Percentiles rank a stretch among this genome's conserved stretches.
These are phyloP conservation scores for Trichoderma endophyticum DNA, from an alignment of 2,329 filamentous ascomycete genomes.

Conservation along the genomic window DNA sequence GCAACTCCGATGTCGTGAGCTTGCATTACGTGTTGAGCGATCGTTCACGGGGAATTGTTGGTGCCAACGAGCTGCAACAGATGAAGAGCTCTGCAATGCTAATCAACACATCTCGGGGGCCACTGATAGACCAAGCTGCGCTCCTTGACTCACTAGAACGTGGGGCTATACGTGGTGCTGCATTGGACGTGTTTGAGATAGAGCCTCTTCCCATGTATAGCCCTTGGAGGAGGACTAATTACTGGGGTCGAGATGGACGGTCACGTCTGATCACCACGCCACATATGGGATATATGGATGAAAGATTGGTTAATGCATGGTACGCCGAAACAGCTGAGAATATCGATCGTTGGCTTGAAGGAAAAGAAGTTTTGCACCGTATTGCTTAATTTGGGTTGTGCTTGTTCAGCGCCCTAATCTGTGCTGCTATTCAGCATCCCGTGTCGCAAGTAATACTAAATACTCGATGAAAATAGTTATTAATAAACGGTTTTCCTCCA, in stretches of 20 bases:
- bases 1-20: conserved; percentile 35
- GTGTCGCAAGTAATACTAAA: not conserved
- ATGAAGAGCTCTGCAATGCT: conserved; percentile 66
- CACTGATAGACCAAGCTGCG: conserved; percentile 64
- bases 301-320: conserved; percentile 61
- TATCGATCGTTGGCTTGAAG: conserved; percentile 49
- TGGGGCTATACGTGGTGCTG: conserved; percentile 64
- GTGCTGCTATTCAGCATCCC: not conserved
- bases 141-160: conserved; percentile 55
- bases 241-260: conserved; percentile 46
- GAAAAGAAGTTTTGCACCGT: conserved; percentile 22
- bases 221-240: not conserved
- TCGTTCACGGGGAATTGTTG: conserved; percentile 59
- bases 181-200: conserved; percentile 69
- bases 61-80: conserved; percentile 49
- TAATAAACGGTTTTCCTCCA: not conserved
- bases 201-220: conserved; percentile 56
- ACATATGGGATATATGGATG: conserved; percentile 72
- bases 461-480: not conserved
- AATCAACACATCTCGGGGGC: conserved; percentile 70
- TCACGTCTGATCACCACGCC: conserved; percentile 63
- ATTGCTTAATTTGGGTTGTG: not conserved
- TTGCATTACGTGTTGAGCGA: conserved; percentile 66
- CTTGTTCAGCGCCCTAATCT: not conserved
- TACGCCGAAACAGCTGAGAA: conserved; percentile 66